Percentiles rank a stretch among this genome's conserved stretches.
These are phyloP conservation scores for Trypethelium eluteriae DNA, from an alignment of 495 filamentous ascomycete genomes.

Conservation along the genomic window DNA sequence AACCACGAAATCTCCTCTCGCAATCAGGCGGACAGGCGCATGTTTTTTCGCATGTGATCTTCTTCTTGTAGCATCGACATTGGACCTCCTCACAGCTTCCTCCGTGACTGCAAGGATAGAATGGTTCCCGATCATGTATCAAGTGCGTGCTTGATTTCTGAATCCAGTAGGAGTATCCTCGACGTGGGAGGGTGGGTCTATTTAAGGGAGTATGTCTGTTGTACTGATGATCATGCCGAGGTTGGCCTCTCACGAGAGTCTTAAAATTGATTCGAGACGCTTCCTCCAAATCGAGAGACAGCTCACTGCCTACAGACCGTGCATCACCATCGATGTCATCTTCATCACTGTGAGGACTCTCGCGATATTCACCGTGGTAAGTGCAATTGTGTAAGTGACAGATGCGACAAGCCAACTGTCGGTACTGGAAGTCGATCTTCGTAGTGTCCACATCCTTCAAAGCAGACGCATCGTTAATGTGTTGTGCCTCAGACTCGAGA, in stretches of 20 bases:
- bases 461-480: not conserved
- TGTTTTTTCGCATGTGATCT: slow-evolving; percentile 58
- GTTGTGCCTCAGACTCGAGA: slow-evolving; percentile 5
- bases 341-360: not conserved
- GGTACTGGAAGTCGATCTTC: slow-evolving; percentile 2
- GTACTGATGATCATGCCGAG: not conserved
- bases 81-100: slow-evolving; percentile 34
- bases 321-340: not conserved
- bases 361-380: slow-evolving; percentile 28
- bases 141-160: slow-evolving; percentile 13
- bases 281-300: slow-evolving; percentile 17
- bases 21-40: slow-evolving; percentile 56
- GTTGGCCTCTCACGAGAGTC: not conserved
- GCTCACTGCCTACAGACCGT: slow-evolving; percentile 19
- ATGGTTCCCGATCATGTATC: slow-evolving; percentile 28
- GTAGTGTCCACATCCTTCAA: not conserved
- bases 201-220: not conserved
- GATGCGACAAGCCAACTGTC: slow-evolving; percentile 21
- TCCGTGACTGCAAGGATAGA: slow-evolving; percentile 39
- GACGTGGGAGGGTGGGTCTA: not conserved
- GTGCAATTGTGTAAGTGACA: slow-evolving; percentile 29
- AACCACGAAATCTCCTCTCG: slow-evolving; percentile 57
- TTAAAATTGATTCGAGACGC: slow-evolving; percentile 19
- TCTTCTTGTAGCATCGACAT: slow-evolving; percentile 48
- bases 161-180: slow-evolving; percentile 3